Conservation (phyloP, 257 asterid genomes). For the Solanum raphanifolium region DNA sequence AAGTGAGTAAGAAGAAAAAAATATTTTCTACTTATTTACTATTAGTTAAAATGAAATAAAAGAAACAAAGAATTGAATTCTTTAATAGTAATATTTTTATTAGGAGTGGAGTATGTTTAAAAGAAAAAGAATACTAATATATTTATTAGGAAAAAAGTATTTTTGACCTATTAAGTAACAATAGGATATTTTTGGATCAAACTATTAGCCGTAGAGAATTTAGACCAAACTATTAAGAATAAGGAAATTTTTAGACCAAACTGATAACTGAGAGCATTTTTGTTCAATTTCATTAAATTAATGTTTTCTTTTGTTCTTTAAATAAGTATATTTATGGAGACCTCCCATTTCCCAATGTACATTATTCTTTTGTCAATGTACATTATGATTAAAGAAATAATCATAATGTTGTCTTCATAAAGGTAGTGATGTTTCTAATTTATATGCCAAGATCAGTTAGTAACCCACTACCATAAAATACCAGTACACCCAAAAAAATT, state of each 20-base stretch:
- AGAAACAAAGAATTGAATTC: background rate
- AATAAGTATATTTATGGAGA: background rate
- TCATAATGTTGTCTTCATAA: background rate
- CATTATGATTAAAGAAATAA: background rate
- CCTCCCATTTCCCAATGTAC: background rate
- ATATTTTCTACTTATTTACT: background rate
- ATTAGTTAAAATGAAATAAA: background rate
- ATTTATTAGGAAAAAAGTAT: background rate
- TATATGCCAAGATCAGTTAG: background rate
- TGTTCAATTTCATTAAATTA: background rate
- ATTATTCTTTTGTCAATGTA: background rate
- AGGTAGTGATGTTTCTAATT: background rate
- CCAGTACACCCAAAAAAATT: background rate
- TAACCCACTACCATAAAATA: background rate
- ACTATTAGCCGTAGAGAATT: background rate
- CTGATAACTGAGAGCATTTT: background rate
- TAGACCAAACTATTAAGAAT: no score
- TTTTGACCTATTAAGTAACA: no score
- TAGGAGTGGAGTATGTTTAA: background rate
- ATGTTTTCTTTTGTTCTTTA: background rate
- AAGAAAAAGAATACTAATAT: background rate
- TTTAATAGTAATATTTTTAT: background rate
- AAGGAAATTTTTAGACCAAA: background rate
- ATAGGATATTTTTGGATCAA: background rate
- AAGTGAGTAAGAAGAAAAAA: background rate